Base-by-base conservation (phyloP, 805 yeast genomes). In the Pichia manshurica region DNA sequence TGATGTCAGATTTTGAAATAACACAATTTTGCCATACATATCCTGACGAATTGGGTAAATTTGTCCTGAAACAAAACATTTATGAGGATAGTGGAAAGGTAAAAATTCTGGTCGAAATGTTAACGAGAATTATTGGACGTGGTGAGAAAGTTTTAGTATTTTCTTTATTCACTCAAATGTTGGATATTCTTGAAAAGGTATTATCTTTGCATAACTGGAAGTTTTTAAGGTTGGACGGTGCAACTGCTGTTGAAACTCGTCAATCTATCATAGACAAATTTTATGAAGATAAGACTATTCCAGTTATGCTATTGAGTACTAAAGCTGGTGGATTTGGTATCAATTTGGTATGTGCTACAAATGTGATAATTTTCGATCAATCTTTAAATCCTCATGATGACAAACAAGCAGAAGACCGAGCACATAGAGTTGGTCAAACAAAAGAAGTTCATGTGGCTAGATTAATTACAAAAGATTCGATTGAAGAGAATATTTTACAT, bases 271-370 rank as follows among this genome's bases (percentile, higher is more conserved):
- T 93, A 56, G 99, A 93, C 68, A 79, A 79, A 56, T 93, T 86
- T 61, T 84, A 88, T 59, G 89, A 86, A 31, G 95, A 89, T 52
- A 76, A 77, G 0, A 72, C 79, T 5, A 87, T 93, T 53, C 91
- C 95, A 0, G 84, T 93, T 3, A 91, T 93, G 59, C 71, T 93
- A 43, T 70, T 93, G 39, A 87, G 96, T 10, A 93, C 99, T 3
- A 88, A 87, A 62, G 98, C 99, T 0, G 99, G 99, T 62, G 99
- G 99, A 1, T 93, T 93, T 67, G 99, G 99, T 49, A 93, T 93
- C 67, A 93, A 93, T 61, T 74, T 93, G 58, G 93, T 95, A 1
- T 93, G 96, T 61, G 98, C 99, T 7, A 91, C 88, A 62, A 80
- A 83, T 51, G 99, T 93, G 2, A 74, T 93, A 45, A 86, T 93